Base-by-base conservation (phyloP, 371 early-diverging fungal genomes). In the Syncephalastrum sp. region DNA sequence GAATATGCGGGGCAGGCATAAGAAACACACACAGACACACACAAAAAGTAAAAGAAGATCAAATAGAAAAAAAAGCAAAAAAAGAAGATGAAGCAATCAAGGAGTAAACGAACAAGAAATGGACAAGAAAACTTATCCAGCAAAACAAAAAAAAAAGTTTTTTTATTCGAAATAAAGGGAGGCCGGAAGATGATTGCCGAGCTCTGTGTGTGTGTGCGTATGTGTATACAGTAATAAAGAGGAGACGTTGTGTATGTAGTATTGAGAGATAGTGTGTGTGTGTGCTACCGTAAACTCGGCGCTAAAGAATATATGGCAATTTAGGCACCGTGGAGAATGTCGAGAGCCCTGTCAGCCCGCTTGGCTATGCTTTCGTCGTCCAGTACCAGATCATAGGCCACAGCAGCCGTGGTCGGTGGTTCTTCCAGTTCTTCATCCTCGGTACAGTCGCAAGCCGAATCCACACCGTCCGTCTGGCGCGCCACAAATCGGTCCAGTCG, bases 261-360 rank as follows among this genome's bases (percentile, higher is more conserved):
- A 33, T 33, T 33, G 38, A 33, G 38, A 33, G 38, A 33, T 4
- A 29, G 12, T 33, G 38, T 33, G 38, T 33, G 38, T 33, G 38
- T 33, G 38, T 33, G 12, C 38, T 33, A 33, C 38, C 38, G 10
- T 33, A 33, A 33, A 33, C 38, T 8, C 38, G 38, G 38, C 6
- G 12, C 53, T 45, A 47, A 16, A 25, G 44, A 54, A 43, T 33
- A 33, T 33, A 33, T 33, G 38, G 38, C 23, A 41, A 21, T 48
- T 59, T 59, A 72, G 29, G 58, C 46, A 27, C 75, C 75, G 60
- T 61, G 75, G 33, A 75, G 56, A 38, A 75, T 72, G 49, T 59
- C 57, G 45, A 67, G 66, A 7, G 75, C 75, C 47, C 60, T 69
- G 17, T 67, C 69, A 23, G 75, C 65, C 51, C 54, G 61, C 29